Conservation (phyloP, 768 basidiomycete genomes). For the Gymnopilus junonius region DNA sequence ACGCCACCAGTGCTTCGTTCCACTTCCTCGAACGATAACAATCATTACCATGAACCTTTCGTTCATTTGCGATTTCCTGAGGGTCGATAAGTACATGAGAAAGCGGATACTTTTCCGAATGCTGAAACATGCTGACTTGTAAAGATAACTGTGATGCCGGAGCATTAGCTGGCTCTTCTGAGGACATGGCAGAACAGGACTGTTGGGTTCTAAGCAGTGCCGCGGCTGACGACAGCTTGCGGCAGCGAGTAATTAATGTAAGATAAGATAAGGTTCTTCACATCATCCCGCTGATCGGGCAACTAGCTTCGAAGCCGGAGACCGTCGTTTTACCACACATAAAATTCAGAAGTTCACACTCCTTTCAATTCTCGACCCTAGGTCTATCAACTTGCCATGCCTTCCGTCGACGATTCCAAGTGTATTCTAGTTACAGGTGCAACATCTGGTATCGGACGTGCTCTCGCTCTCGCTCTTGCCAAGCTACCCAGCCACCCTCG, state of each 20-base stretch:
- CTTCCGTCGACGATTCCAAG: constrained; percentile 48
- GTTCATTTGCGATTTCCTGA: constrained; percentile 49
- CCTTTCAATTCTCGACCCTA: background rate
- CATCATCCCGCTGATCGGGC: background rate
- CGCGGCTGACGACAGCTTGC: background rate
- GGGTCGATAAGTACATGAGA: background rate
- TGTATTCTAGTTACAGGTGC: constrained; percentile 61
- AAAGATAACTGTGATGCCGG: background rate
- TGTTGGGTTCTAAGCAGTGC: background rate
- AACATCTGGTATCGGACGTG: constrained; percentile 61
- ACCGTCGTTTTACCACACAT: background rate
- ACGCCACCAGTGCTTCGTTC: constrained; percentile 72
- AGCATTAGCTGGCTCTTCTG: background rate
- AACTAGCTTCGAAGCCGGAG: background rate
- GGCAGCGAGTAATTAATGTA: background rate
- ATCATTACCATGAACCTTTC: constrained; percentile 79
- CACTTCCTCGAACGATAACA: constrained; percentile 68
- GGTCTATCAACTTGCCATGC: constrained; percentile 27
- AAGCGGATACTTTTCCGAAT: background rate
- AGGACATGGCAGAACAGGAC: background rate
- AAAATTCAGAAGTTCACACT: background rate
- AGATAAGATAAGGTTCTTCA: background rate
- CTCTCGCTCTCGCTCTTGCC: constrained; percentile 54
- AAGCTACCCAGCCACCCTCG: constrained; percentile 49
- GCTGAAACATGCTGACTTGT: background rate